Evolutionary conservation across 345 rosid species (phyloP), one percentile per base, ranked within the genome.

Genomic region (Raphanus sativus): DNA sequence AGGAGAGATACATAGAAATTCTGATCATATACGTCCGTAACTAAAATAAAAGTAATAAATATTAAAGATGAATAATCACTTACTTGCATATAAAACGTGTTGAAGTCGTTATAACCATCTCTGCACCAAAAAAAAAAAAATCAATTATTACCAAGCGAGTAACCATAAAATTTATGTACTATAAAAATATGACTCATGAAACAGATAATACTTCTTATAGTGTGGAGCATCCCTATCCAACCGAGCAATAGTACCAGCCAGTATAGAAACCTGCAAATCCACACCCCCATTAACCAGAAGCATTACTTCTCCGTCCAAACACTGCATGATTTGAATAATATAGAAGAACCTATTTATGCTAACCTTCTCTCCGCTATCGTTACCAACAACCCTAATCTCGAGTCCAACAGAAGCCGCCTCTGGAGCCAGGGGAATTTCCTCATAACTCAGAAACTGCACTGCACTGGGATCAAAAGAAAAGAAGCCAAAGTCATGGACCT

Each of bases 401-500:
- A 94, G 87, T 62, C 98, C 98, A 84, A 94, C 98, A 81, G 85
- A 86, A 66, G 97, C 98, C 56, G 87, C 92, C 78, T 90, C 97
- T 8, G 97, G 97, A 64, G 96, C 90, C 86, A 94, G 98, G 65
- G 98, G 91, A 74, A 94, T 94, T 86, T 92, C 98, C 81, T 89
- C 97, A 68, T 94, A 94, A n/a, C 84, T 76, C 77, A 92, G 84
- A 84, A 87, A 90, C 66, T 90, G 89, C 61, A 94, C 76, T 11
- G 89, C 92, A 79, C 67, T 66, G 71, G 98, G 97, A 85, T 92
- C 87, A 80, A 89, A 94, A 45, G 86, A 83, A 83, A 89, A 94
- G 90, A 94, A 94, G 72, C 98, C 98, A 81, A 94, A 94, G 83
- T 94, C 98, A 86, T 94, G 98, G 73, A 94, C 97, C 98, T 92